Evolutionary conservation across 2,329 filamentous ascomycete genomes (phyloP).

Genomic region (Davidsoniella neocaledoniae): DNA sequence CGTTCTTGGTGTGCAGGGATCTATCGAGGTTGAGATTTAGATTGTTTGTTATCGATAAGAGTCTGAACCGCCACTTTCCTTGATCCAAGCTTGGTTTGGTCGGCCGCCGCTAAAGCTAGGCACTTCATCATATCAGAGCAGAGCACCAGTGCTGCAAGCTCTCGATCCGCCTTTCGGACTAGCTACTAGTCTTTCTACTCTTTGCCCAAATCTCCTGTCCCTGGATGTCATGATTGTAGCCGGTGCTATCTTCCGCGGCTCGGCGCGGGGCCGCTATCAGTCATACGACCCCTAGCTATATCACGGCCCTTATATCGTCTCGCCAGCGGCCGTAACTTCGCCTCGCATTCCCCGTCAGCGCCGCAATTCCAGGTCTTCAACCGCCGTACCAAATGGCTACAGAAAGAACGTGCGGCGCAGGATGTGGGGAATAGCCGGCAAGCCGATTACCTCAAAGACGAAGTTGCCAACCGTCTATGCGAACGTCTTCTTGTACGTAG

Average conservation of each 20-base stretch:
- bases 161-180: no score
- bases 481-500: slow-evolving; percentile 59
- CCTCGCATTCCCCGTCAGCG: slow-evolving; percentile 9
- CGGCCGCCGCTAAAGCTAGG: no score
- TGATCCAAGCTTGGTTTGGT: no score
- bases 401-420: slow-evolving; percentile 70
- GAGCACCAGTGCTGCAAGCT: no score
- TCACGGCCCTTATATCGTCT: not conserved
- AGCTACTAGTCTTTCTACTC: no score
- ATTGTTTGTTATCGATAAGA: slow-evolving; percentile 2
- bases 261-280: not conserved
- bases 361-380: slow-evolving; percentile 74
- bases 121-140: no score
- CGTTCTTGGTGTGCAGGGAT: no score
- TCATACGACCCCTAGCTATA: no score
- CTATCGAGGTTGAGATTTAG: no score
- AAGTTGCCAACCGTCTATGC: slow-evolving; percentile 68
- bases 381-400: slow-evolving; percentile 67
- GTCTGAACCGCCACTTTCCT: no score
- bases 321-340: not conserved
- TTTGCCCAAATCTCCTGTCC: no score
- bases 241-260: not conserved
- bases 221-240: slow-evolving; percentile 4
- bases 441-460: slow-evolving; percentile 85
- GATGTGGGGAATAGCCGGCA: slow-evolving; percentile 56